Conservation (phyloP, 2,329 filamentous ascomycete species). For the Claviceps quebecensis region DNA sequence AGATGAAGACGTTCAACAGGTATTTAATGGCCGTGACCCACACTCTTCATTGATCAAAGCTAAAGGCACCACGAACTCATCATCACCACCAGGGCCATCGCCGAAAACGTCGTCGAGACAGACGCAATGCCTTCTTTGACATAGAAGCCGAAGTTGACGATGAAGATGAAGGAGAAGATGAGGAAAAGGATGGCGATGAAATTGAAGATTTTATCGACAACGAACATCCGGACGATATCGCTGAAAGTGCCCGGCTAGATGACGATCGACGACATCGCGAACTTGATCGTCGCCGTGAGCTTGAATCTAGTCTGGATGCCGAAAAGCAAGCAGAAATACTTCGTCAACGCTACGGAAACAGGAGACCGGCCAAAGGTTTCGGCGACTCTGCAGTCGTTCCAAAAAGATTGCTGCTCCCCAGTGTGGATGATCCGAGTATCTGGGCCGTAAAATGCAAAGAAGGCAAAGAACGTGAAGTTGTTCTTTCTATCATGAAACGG, state of each 20-base stretch:
- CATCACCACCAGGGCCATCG: conserved; percentile 40
- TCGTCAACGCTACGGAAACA: conserved; percentile 76
- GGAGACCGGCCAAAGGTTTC: conserved; percentile 48
- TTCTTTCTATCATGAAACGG: conserved; percentile 78
- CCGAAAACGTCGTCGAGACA: conserved; percentile 66
- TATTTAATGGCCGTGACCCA: conserved; percentile 11
- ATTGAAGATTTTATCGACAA: conserved; percentile 77
- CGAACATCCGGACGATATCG: conserved; percentile 79
- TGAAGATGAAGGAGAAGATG: conserved; percentile 75
- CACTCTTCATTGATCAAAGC: neutral
- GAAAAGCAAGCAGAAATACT: conserved; percentile 84
- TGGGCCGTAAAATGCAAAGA: conserved; percentile 90
- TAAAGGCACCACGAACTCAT: neutral
- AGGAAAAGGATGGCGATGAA: conserved; percentile 77
- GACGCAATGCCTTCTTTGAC: conserved; percentile 82
- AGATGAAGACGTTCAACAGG: conserved; percentile 55
- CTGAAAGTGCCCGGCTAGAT: conserved; percentile 63
- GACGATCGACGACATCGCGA: conserved; percentile 91
- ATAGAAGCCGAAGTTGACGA: conserved; percentile 97
- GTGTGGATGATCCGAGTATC: conserved; percentile 89
- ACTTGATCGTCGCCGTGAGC: conserved; percentile 80
- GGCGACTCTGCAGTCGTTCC: conserved; percentile 66
- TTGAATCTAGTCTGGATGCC: conserved; percentile 76
- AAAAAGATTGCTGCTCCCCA: conserved; percentile 75
- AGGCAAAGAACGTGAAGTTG: conserved; percentile 85